phyloP scores from a whole-genome alignment of 2,329 filamentous ascomycete species.

The Didymella segeticola region DNA sequence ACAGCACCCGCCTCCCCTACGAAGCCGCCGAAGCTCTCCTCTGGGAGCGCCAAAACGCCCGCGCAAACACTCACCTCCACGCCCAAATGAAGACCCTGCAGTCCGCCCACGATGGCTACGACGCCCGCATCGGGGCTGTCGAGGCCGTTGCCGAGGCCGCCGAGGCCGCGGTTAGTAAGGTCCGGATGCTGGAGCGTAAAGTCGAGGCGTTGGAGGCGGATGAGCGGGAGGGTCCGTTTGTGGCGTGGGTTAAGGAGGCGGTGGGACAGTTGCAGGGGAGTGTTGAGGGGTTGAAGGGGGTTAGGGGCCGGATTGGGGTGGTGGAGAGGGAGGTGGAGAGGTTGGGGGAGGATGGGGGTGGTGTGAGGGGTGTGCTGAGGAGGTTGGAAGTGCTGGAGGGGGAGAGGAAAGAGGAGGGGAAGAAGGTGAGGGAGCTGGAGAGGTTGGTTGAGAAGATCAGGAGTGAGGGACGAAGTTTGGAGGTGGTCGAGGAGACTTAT shows the following conservation, averaged over 20 bases:
- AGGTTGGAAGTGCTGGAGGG: constrained; percentile 25
- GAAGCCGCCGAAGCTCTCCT: constrained; percentile 40
- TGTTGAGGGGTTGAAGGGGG: constrained; percentile 24
- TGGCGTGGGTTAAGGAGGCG: constrained; percentile 26
- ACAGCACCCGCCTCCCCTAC: constrained; percentile 25
- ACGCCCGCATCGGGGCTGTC: constrained; percentile 27
- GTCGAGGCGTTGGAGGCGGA: constrained; percentile 35
- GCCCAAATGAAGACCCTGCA: constrained; percentile 48
- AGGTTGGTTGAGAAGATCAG: constrained; percentile 15
- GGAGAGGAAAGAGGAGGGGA: constrained; percentile 12
- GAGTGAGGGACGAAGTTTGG: not conserved
- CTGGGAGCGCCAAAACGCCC: constrained; percentile 51
- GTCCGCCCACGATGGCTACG: constrained; percentile 23
- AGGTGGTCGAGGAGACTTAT: not conserved
- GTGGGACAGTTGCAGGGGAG: constrained; percentile 21
- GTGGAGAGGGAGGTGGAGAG: constrained; percentile 14
- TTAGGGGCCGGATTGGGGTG: constrained; percentile 26
- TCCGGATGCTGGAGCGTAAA: constrained; percentile 27
- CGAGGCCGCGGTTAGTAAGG: constrained; percentile 19
- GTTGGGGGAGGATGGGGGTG: constrained; percentile 19
- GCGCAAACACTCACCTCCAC: constrained; percentile 46
- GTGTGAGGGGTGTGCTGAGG: constrained; percentile 10
- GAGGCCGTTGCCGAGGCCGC: constrained; percentile 29
- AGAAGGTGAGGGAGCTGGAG: constrained; percentile 18
- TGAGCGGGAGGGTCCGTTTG: constrained; percentile 28